Base-by-base conservation (phyloP, 768 basidiomycete species). In the Termitomyces bulborhizus region DNA sequence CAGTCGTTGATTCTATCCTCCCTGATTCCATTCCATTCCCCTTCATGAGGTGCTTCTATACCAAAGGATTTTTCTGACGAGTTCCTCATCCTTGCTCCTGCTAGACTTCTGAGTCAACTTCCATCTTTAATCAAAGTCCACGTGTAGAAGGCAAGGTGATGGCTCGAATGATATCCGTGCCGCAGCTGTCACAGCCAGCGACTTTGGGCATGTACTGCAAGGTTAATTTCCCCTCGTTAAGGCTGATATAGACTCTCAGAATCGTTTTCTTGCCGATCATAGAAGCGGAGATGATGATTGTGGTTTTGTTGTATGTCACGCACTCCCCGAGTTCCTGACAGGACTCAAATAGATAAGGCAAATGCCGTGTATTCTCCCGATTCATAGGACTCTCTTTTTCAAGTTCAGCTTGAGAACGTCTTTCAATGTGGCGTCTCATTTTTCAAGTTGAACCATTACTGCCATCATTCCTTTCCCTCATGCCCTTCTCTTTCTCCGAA, bases 401-500 rank as follows among this genome's bases (percentile, higher is more conserved):
- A 52, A 40, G 43, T 44, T 46, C 40, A 15, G 26, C 29, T 43
- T 18, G 26, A 42, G 24, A 13, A 12, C 27, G 18, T 37, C 44
- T 54, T 55, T 42, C 46, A 44, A 55, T 52, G 54, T 55, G 54
- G 45, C 45, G 45, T 27, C 50, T 42, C 46, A 27, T 32, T 29
- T 54, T 31, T 51, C 16, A 39, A 46, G 24, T 41, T 41, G 40
- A 46, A 59, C 29, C 27, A 47, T 45, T 42, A 34, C 51, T 37
- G 36, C 46, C 44, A 37, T 52, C 37, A n/a, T 49, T 53, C 24
- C 55, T 45, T 18, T 34, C 24, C 21, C 41, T 24, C 48, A 49
- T 55, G 54, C 29, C 46, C 29, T 49, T 59, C 43, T 56, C 58
- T 39, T 52, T 59, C 24, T 26, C 41, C 4, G 49, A 58, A 32